These are phyloP conservation scores for Warburgia ugandensis DNA, from an alignment of 164 flowering plant species.

Conservation along the genomic window DNA sequence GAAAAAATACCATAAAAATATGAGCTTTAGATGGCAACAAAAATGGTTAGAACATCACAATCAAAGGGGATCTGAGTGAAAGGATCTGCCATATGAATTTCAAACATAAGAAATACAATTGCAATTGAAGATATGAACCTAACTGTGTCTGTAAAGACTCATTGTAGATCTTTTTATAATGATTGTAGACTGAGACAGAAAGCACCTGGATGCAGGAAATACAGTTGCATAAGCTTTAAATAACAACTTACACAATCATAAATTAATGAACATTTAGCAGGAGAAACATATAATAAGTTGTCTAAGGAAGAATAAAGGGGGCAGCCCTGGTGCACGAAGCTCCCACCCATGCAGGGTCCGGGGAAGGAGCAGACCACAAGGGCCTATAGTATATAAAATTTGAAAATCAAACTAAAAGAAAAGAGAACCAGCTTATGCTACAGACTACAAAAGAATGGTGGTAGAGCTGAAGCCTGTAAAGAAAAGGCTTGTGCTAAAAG, in stretches of 20 bases:
- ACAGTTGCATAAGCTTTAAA: not conserved
- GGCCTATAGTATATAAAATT: not conserved
- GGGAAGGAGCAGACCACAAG: too few relatives aligned
- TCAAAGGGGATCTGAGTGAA: not conserved
- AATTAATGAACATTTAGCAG: not conserved
- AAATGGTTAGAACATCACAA: not conserved
- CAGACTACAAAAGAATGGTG: not conserved
- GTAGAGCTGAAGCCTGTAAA: too few relatives aligned
- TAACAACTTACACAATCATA: too few relatives aligned
- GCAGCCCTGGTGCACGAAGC: too few relatives aligned
- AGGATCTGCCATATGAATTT: constrained; percentile 1
- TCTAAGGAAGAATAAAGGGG: not conserved
- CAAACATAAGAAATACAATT: not conserved
- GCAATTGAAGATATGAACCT: constrained; percentile 9
- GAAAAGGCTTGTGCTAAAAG: too few relatives aligned
- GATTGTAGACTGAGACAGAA: constrained; percentile 93
- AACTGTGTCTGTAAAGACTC: constrained; percentile 47
- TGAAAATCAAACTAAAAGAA: not conserved
- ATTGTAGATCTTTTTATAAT: constrained; percentile 72
- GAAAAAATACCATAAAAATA: too few relatives aligned
- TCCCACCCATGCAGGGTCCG: too few relatives aligned
- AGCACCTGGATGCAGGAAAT: constrained; percentile 56
- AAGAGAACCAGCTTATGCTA: not conserved
- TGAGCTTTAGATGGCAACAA: constrained; percentile 3
- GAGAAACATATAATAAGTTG: not conserved